Conservation (phyloP, 2,329 filamentous ascomycete species). For the Monosporascus ibericus region DNA sequence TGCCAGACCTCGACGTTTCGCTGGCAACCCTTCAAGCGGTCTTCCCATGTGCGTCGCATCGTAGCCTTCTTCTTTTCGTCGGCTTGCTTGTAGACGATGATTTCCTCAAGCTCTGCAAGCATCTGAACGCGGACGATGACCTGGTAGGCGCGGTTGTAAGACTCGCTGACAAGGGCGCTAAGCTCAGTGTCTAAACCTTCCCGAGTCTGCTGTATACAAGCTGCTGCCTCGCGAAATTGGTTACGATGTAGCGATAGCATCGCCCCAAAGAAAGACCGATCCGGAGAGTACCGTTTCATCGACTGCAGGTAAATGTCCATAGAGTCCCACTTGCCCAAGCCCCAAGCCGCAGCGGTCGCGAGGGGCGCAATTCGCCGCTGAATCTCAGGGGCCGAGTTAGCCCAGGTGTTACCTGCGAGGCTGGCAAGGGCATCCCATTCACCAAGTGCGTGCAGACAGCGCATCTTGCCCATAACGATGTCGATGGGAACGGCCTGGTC, state of each 20-base stretch:
- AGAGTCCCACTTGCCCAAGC: slow-evolving; percentile 90
- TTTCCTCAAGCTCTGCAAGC: slow-evolving; percentile 96
- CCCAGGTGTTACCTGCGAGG: slow-evolving; percentile 89
- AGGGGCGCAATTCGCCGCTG: slow-evolving; percentile 87
- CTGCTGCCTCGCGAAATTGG: slow-evolving; percentile 85
- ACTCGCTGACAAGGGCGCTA: slow-evolving; percentile 93
- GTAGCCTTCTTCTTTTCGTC: slow-evolving; percentile 83
- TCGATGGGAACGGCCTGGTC: slow-evolving; percentile 67
- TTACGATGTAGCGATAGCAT: slow-evolving; percentile 93
- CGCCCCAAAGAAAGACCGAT: slow-evolving; percentile 95
- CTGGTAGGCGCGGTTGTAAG: slow-evolving; percentile 93
- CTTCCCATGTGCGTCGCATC: slow-evolving; percentile 94
- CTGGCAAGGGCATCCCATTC: slow-evolving; percentile 94
- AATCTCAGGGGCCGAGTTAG: slow-evolving; percentile 79
- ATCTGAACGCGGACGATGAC: slow-evolving; percentile 99
- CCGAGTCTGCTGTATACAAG: slow-evolving; percentile 83
- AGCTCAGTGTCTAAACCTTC: slow-evolving; percentile 94
- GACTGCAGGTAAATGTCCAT: slow-evolving; percentile 97
- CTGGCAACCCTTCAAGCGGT: slow-evolving; percentile 87
- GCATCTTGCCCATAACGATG: slow-evolving; percentile 99
- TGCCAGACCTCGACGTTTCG: slow-evolving; percentile 98
- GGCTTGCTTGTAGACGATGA: slow-evolving; percentile 95
- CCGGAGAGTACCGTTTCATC: slow-evolving; percentile 89
- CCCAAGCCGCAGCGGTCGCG: slow-evolving; percentile 94
- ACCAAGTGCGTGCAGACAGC: slow-evolving; percentile 90